Conservation (phyloP, 1,139 yeast genomes). For the Zygoascus sp. region DNA sequence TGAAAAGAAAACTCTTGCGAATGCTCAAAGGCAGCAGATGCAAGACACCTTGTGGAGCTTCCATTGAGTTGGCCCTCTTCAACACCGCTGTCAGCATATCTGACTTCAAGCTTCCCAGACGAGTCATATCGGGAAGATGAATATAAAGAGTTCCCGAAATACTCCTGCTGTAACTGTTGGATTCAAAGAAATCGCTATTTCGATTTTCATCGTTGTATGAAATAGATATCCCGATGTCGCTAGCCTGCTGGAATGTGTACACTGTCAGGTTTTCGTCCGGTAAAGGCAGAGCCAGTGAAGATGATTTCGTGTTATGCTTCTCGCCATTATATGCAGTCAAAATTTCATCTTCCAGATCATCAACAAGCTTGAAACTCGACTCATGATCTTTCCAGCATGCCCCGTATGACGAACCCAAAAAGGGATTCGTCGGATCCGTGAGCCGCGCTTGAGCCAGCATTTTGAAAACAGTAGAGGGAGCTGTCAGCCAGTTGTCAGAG, state of each 20-base stretch:
- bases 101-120: conserved; percentile 5
- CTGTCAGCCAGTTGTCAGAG: conserved; percentile 20
- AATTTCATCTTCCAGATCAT: conserved; percentile 14
- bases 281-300: background rate
- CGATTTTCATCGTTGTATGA: conserved; percentile 3
- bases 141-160: conserved; percentile 7
- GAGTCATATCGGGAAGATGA: conserved; percentile 14
- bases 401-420: conserved; percentile 14
- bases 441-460: conserved; percentile 15
- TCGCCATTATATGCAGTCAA: background rate
- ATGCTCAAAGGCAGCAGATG: conserved; percentile 6
- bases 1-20: conserved; percentile 3
- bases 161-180: background rate
- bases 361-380: conserved; percentile 1
- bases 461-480: conserved; percentile 20
- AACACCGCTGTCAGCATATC: conserved; percentile 2
- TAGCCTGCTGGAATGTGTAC: conserved; percentile 6
- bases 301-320: background rate
- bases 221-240: conserved; percentile 22
- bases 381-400: conserved; percentile 7
- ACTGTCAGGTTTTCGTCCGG: background rate
- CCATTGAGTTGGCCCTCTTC: conserved; percentile 13
- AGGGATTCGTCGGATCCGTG: conserved; percentile 13
- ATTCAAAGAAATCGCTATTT: background rate
- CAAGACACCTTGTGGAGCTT: conserved; percentile 7